Conservation (phyloP, 2,329 filamentous ascomycete species). For the Pseudogymnoascus destructans region DNA sequence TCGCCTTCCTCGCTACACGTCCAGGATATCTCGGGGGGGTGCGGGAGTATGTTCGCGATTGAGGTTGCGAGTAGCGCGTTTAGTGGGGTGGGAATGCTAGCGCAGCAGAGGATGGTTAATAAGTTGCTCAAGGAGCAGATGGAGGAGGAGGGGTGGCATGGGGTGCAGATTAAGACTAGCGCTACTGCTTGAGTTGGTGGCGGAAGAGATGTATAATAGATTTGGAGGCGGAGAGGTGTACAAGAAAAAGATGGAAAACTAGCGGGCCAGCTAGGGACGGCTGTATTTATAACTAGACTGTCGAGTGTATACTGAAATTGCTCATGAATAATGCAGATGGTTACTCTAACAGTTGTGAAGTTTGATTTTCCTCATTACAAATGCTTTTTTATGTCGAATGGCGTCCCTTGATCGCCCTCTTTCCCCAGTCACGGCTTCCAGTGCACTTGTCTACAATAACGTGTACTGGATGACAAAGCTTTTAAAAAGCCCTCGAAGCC, state of each 20-base stretch:
- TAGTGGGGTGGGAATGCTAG: conserved; percentile 56
- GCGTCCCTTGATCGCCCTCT: neutral
- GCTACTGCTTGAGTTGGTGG: conserved; percentile 20
- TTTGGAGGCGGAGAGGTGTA: neutral
- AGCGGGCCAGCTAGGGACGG: neutral
- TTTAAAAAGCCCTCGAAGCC: neutral
- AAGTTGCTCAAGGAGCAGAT: conserved; percentile 47
- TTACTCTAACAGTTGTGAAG: conserved; percentile 1
- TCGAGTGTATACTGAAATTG: neutral
- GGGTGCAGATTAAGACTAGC: conserved; percentile 65
- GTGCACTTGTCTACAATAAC: neutral
- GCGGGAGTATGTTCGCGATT: conserved; percentile 78
- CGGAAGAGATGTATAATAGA: neutral
- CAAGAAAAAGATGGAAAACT: neutral
- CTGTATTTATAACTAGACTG: conserved; percentile 1
- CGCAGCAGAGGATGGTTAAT: conserved; percentile 76
- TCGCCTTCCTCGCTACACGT: conserved; percentile 38
- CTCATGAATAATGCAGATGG: neutral
- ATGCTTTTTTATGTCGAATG: conserved; percentile 1
- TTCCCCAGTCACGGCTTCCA: neutral
- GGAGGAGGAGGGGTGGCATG: conserved; percentile 70
- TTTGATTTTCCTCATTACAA: neutral
- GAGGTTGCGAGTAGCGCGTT: conserved; percentile 63
- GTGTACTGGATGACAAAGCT: neutral
- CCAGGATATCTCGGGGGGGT: conserved; percentile 71